phyloP scores from a whole-genome alignment of 1,284 basidiomycete species.

The Cronartium quercuum region DNA sequence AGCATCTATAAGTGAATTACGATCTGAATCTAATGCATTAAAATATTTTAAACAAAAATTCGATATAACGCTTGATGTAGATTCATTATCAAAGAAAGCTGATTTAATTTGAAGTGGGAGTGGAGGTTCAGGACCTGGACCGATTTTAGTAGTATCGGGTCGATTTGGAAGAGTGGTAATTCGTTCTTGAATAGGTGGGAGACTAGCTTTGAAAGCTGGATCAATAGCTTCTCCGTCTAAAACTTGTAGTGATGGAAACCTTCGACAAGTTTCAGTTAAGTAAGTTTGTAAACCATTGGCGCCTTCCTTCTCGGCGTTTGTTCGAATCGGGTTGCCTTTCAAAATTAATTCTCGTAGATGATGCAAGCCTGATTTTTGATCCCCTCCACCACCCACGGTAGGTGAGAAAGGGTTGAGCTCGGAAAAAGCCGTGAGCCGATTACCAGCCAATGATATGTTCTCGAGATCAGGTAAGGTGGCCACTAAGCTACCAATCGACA shows the following conservation, averaged over 20 bases:
- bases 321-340: constrained; percentile 69
- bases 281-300: constrained; percentile 57
- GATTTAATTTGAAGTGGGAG: constrained; percentile 14
- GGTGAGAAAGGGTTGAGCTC: constrained; percentile 34
- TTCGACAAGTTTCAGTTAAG: not conserved
- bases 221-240: constrained; percentile 30
- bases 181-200: not conserved
- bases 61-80: constrained; percentile 19
- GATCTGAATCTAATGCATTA: constrained; percentile 29
- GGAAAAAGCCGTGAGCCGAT: constrained; percentile 18
- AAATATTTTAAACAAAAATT: constrained; percentile 29
- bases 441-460: constrained; percentile 26
- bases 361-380: constrained; percentile 48
- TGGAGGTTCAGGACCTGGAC: not conserved
- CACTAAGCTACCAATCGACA: constrained; percentile 21
- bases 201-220: constrained; percentile 10
- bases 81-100: constrained; percentile 12
- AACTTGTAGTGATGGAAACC: constrained; percentile 24
- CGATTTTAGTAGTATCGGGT: not conserved
- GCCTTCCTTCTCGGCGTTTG: constrained; percentile 58
- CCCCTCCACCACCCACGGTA: not conserved
- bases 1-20: constrained; percentile 15
- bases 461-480: constrained; percentile 57
- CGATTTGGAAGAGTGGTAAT: not conserved
- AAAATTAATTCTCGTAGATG: constrained; percentile 69